Evolutionary conservation across 208 protist genomes (phyloP).

Genomic region (Leishmania lainsoni): DNA sequence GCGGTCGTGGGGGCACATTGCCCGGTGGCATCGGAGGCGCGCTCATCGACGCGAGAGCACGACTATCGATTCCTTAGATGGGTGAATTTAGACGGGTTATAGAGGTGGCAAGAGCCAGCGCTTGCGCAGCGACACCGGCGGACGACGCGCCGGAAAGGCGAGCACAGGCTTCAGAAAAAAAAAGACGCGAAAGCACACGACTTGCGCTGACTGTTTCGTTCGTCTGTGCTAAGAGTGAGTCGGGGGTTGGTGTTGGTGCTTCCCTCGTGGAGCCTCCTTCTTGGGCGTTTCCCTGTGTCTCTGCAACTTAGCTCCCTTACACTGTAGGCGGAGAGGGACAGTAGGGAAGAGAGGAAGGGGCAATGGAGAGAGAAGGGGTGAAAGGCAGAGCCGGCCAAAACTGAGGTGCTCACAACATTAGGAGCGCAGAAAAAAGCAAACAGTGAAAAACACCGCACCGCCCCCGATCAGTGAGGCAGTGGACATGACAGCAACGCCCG

Average conservation of each 20-base stretch:
- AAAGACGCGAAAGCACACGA: neutral
- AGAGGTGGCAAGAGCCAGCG: neutral
- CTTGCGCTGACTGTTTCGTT: neutral
- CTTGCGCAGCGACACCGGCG: neutral
- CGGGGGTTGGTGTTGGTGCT: neutral
- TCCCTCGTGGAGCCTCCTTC: neutral
- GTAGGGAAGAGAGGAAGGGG: neutral
- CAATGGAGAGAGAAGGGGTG: neutral
- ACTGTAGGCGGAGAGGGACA: neutral
- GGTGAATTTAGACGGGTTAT: neutral
- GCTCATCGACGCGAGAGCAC: constrained; percentile 1
- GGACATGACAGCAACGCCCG: neutral
- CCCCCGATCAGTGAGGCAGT: neutral
- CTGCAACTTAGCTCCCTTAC: neutral
- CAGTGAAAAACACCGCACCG: constrained; percentile 5
- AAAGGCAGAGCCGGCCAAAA: neutral
- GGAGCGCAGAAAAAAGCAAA: neutral
- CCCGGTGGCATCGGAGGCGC: constrained; percentile 40
- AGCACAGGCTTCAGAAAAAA: neutral
- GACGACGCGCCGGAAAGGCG: neutral
- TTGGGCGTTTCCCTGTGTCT: neutral
- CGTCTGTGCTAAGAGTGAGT: neutral
- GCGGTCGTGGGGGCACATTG: constrained; percentile 21
- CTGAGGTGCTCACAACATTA: neutral
- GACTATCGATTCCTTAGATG: neutral